phyloP scores from a whole-genome alignment of 2,329 filamentous ascomycete species.

The Fusarium chaquense region DNA sequence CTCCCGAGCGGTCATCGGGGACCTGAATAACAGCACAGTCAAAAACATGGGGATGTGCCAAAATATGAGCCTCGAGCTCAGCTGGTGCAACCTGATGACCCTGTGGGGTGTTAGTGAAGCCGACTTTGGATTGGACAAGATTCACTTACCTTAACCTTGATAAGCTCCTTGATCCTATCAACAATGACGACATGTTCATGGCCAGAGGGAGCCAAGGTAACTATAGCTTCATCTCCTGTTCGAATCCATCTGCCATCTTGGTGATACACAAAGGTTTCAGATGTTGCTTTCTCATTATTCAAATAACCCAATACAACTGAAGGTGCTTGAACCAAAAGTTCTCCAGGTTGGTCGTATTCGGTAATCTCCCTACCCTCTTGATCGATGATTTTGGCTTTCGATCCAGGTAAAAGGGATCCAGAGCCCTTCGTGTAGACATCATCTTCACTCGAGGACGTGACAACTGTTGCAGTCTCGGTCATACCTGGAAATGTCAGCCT shows the following conservation, averaged over 20 bases:
- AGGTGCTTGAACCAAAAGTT: constrained; percentile 83
- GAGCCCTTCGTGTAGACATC: constrained; percentile 77
- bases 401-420: constrained; percentile 73
- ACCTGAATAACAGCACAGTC: constrained; percentile 82
- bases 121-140: accelerated
- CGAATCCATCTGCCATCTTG: constrained; percentile 80
- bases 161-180: constrained; percentile 78
- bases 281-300: constrained; percentile 84
- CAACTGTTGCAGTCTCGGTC: constrained; percentile 28
- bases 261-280: constrained; percentile 78
- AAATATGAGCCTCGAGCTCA: constrained; percentile 80
- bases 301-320: constrained; percentile 85
- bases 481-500: constrained; percentile 57
- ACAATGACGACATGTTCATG: constrained; percentile 87
- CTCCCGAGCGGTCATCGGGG: constrained; percentile 68
- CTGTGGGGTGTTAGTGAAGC: constrained; percentile 52
- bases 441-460: constrained; percentile 56
- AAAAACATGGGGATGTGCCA: constrained; percentile 75
- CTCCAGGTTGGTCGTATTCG: constrained; percentile 77
- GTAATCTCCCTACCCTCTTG: constrained; percentile 76
- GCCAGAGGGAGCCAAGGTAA: constrained; percentile 72
- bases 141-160: constrained; percentile 77
- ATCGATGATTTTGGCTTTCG: constrained; percentile 72
- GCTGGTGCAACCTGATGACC: constrained; percentile 83
- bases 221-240: constrained; percentile 85